Evolutionary conservation across 2,329 filamentous ascomycete genomes (phyloP), one percentile per base, ranked within the genome.

Genomic region (Pochonia chlamydosporia): DNA sequence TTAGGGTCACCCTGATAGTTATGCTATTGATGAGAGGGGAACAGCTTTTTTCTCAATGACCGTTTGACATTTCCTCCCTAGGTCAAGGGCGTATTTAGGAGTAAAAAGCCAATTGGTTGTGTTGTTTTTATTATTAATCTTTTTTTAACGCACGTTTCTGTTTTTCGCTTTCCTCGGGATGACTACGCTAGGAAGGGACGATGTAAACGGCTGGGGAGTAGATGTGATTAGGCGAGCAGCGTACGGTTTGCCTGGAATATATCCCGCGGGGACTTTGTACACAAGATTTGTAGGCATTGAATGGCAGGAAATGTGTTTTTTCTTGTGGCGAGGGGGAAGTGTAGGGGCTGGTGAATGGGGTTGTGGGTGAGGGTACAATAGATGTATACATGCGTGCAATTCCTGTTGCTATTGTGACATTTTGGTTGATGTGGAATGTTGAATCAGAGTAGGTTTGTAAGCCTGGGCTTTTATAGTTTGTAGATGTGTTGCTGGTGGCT

Each of bases 21-120:
- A 6, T 40, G 4, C 33, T 7, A 3, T 2, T 30, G 25, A 36
- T n/a, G n/a, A 36, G 16, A 21, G 33, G 33, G 14, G 18, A 13
- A 39, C 6, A n/a, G 5, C 6, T 39, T 9, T 39, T 11, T 39
- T 43, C 4, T 33, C 8, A 8, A 4, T 37, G 33, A 14, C 18
- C 20, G 5, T 43, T n/a, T 43, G 2, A 41, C 28, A 21, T 30
- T 45, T n/a, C 30, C 24, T 28, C 26, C 18, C 26, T 23, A 31
- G 30, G 16, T n/a, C 26, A 33, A 30, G 13, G 46, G 46, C 46
- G 41, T 36, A 48, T 44, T 21, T 21, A 35, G 46, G 33, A 48
- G 36, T 40, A 16, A 33, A 35, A 43, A 44, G 40, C 35, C 35
- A 33, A 24, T 30, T 37, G 39, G 16, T 20, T 25, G 33, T 45